A percentile compares a stretch with the other conserved stretches of the same genome.
These are phyloP conservation scores for Saturnispora ahearnii DNA, from an alignment of 805 yeast species.

Conservation along the genomic window DNA sequence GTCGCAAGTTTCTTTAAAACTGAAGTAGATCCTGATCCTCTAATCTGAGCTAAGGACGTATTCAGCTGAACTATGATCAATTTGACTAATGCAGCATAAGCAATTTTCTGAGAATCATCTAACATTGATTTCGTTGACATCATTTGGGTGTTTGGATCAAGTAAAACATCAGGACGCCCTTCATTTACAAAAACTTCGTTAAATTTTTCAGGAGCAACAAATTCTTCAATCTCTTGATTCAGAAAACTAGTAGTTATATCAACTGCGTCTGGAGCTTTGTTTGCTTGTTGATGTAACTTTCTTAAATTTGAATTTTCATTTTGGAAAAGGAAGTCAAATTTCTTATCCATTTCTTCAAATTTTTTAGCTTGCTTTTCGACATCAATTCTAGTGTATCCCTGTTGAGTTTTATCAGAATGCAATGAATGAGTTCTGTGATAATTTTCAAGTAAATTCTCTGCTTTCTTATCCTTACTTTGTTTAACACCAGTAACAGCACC, in stretches of 20 bases:
- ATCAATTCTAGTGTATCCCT: slow-evolving; percentile 83
- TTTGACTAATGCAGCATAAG: slow-evolving; percentile 80
- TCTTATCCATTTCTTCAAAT: slow-evolving; percentile 42
- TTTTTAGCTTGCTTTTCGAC: slow-evolving; percentile 79
- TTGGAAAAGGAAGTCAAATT: slow-evolving; percentile 44
- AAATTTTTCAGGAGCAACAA: slow-evolving; percentile 19
- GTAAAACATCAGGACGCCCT: slow-evolving; percentile 27
- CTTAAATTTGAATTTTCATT: slow-evolving; percentile 27
- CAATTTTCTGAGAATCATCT: slow-evolving; percentile 77
- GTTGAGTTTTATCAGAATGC: slow-evolving; percentile 40
- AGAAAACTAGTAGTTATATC: not conserved
- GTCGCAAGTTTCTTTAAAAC: slow-evolving; percentile 51
- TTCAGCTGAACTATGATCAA: slow-evolving; percentile 75
- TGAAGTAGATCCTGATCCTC: slow-evolving; percentile 42
- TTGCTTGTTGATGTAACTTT: slow-evolving; percentile 19
- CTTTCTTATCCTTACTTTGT: slow-evolving; percentile 8
- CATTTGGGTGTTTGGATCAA: slow-evolving; percentile 54
- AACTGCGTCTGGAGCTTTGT: slow-evolving; percentile 5
- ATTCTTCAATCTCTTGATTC: slow-evolving; percentile 11
- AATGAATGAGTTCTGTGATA: slow-evolving; percentile 18
- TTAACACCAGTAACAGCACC: slow-evolving; percentile 9
- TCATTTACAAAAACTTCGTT: slow-evolving; percentile 16
- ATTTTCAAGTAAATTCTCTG: slow-evolving; percentile 9
- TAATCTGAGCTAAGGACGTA: slow-evolving; percentile 56
- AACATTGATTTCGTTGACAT: slow-evolving; percentile 74